These are phyloP conservation scores for Byssoonygena ceratinophila DNA, from an alignment of 2,329 filamentous ascomycete genomes.

Conservation along the genomic window DNA sequence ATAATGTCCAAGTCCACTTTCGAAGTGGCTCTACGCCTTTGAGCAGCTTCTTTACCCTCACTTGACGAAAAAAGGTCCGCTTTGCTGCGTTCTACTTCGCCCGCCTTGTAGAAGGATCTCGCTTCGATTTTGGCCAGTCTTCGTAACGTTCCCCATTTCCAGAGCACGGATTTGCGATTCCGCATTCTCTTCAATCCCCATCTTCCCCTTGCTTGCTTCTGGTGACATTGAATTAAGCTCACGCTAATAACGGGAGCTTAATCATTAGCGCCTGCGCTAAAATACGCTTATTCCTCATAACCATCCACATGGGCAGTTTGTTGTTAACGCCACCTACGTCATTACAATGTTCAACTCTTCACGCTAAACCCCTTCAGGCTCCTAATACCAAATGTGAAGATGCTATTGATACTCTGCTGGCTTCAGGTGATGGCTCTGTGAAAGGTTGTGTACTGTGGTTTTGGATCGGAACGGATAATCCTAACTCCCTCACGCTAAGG, in stretches of 20 bases:
- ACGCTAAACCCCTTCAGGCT: neutral
- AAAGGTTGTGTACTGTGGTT: neutral
- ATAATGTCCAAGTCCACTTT: neutral
- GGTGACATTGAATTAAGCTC: conserved; percentile 9
- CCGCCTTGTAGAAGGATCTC: neutral
- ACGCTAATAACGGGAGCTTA: conserved; percentile 9
- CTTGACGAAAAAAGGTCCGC: neutral
- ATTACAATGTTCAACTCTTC: neutral
- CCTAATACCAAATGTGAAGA: neutral
- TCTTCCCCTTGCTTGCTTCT: neutral
- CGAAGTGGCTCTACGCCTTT: neutral
- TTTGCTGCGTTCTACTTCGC: neutral
- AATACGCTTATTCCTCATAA: conserved; percentile 1
- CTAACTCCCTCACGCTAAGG: conserved; percentile 3
- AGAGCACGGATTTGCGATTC: neutral
- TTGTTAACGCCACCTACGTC: neutral
- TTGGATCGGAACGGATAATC: conserved; percentile 4
- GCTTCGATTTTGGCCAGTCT: no score
- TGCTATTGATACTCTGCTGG: neutral
- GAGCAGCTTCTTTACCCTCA: neutral
- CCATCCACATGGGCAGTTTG: neutral
- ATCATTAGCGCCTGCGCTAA: conserved; percentile 12
- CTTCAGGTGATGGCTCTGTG: neutral
- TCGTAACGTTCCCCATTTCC: no score
- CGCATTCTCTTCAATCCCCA: neutral